Evolutionary conservation across 495 filamentous ascomycete species (phyloP), one percentile per base, ranked within the genome.

Genomic region (Extremus antarcticus): DNA sequence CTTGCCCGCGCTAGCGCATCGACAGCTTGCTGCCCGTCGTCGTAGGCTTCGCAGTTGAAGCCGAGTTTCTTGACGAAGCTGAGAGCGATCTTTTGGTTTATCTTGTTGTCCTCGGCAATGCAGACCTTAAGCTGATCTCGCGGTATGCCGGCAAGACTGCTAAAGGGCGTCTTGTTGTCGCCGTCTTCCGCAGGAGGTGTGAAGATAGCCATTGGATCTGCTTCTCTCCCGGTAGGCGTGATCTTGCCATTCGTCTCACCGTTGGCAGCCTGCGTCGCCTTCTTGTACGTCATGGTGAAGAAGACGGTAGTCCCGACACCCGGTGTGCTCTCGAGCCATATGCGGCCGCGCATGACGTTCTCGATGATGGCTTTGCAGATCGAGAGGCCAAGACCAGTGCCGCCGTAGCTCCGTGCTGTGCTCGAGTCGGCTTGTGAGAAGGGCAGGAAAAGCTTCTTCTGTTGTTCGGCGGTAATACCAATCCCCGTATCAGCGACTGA

Each of bases 291-390:
- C 48, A 95, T 70, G 1, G 83, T 85, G 72, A 95, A 95, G 41
- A 79, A 89, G 21, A 90, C 90, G 0, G 84, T 94, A 0, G 90
- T 95, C 39, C 90, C 90, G 20, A 78, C 72, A 23, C 82, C 84
- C 3, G 85, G 78, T 15, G 76, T 74, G 47, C 85, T 90, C 58
- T 94, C 87, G 4, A 95, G 77, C 71, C 80, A 82, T 57, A 95
- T 92, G 24, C 74, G 82, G 17, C 90, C 90, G 16, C 83, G 80
- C 73, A 95, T 85, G 60, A 94, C 91, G 51, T 87, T 88, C 70
- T 94, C 87, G 55, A 95, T 89, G 49, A 95, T 81, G 0, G 91
- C 90, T 68, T 94, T 95, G 78, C 90, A 95, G 59, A 95, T 95
- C 63, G 86, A 90, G 43, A 95, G 73, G 1, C 90, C 90, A 8